Base-by-base conservation (phyloP, 2,329 filamentous ascomycete genomes). In the Colletotrichum cordylinicola region DNA sequence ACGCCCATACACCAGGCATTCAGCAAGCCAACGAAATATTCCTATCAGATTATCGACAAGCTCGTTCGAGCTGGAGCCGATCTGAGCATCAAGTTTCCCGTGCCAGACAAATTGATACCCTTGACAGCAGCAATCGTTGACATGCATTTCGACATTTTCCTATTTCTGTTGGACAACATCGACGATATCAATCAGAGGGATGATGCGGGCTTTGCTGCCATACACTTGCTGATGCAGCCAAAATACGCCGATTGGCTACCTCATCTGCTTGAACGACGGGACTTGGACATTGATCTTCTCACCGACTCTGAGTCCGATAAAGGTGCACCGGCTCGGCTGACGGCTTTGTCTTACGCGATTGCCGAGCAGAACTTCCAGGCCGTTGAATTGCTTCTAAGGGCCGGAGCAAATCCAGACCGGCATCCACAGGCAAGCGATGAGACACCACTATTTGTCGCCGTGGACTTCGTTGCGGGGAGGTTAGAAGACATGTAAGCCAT, bases 321-420 rank as follows among this genome's bases (percentile, higher is more conserved):
- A 8, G 67, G 56, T 6, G n/a, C 27, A 24, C 13, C 27, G 10
- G 10, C 67, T 10, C 27, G 48, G 48, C 43, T 58, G 39, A 79
- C 79, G 21, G 77, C 80, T 29, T 35, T 81, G 24, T 70, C 70
- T 76, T 67, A 77, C 33, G 79, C 80, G 10, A 77, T 79, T 10
- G 24, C 37, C 35, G 29, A 77, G 2, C 68, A 77, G 6, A 73
- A 72, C n/a, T 74, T 74, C 29, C 64, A 70, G 15, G 75, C 79
- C 5, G 72, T 78, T 8, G 52, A 77, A 18, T 12, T 80, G 16
- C 75, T 81, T 7, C 64, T 81, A 3, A 48, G 72, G 18, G 67
- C 78, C 10, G 80, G 80, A 1, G 80, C 80, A n/a, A 78, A 78
- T 10, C 77, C 80, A 6, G 39, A 61, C 7, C 67, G 70, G 16